Conservation (phyloP, 768 basidiomycete species). For the Kondoa subrosea region DNA sequence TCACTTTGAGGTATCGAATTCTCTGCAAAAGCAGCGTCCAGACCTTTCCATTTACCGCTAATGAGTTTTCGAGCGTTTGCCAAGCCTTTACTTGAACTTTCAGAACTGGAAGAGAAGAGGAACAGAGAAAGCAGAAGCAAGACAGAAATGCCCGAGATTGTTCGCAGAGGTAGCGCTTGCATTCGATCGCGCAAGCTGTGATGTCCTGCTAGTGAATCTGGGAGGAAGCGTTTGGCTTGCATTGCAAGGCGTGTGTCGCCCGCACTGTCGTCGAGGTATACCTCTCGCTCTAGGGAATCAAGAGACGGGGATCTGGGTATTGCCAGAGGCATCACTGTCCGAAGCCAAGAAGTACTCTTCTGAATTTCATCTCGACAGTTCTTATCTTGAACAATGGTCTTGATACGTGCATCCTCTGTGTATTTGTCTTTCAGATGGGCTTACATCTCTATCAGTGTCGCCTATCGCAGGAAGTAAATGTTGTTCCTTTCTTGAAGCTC, state of each 20-base stretch:
- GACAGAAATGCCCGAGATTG: too few relatives aligned
- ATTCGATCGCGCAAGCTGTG: background rate
- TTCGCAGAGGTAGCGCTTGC: background rate
- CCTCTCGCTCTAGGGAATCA: too few relatives aligned
- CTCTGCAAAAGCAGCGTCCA: background rate
- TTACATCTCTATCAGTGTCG: too few relatives aligned
- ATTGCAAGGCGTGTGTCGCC: background rate
- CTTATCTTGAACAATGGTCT: too few relatives aligned
- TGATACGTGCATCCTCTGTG: too few relatives aligned
- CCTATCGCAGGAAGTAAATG: background rate
- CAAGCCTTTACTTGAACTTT: background rate
- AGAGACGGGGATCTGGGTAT: too few relatives aligned
- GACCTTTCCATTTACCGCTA: background rate
- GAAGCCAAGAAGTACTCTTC: too few relatives aligned
- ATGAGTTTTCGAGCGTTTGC: background rate
- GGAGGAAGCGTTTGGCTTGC: background rate
- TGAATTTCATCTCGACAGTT: too few relatives aligned
- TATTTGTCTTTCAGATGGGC: too few relatives aligned
- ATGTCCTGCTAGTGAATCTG: background rate
- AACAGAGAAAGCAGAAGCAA: too few relatives aligned
- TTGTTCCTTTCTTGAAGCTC: background rate
- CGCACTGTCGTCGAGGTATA: background rate
- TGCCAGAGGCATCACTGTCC: too few relatives aligned
- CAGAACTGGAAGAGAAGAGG: background rate
- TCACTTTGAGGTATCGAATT: background rate